Evolutionary conservation across 129 eudicot species (phyloP).

Genomic region (Flaveria linearis): DNA sequence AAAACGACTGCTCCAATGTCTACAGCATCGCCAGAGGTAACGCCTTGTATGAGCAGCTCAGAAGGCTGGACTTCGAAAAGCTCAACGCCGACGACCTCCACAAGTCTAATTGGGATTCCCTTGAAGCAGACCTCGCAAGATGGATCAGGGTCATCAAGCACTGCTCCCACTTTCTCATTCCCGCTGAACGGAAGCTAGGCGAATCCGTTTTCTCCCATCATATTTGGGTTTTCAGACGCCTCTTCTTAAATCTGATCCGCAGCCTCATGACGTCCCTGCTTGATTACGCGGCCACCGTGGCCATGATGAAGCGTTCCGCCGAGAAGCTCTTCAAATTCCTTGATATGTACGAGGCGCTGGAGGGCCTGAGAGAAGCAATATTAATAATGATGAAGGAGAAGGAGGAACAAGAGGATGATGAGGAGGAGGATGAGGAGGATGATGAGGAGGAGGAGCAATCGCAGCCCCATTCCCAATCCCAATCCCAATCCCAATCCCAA

Average conservation of each 20-base stretch:
- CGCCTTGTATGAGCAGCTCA: slow-evolving; percentile 49
- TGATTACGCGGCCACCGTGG: slow-evolving; percentile 61
- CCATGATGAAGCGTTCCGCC: slow-evolving; percentile 52
- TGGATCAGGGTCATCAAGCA: slow-evolving; percentile 63
- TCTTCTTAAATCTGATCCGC: slow-evolving; percentile 49
- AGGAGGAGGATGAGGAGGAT: no score
- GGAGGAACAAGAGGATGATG: no score
- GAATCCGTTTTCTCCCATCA: slow-evolving; percentile 46
- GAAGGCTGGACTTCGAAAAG: slow-evolving; percentile 48
- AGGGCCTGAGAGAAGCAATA: slow-evolving; percentile 30
- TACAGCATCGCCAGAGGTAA: slow-evolving; percentile 56
- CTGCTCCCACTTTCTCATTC: slow-evolving; percentile 51
- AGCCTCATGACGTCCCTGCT: slow-evolving; percentile 59
- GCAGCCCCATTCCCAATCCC: no score
- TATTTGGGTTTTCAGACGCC: slow-evolving; percentile 19
- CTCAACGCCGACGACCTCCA: slow-evolving; percentile 64
- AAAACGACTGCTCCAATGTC: slow-evolving; percentile 65
- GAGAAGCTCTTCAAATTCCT: slow-evolving; percentile 76
- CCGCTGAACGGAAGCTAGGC: slow-evolving; percentile 54
- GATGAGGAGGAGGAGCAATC: neutral
- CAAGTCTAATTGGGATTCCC: slow-evolving; percentile 60
- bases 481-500: no score
- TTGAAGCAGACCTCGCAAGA: slow-evolving; percentile 55
- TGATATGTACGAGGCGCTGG: slow-evolving; percentile 70
- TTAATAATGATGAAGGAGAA: slow-evolving; percentile 1